Evolutionary conservation across 352 stramenopile genomes (phyloP), one percentile per base, ranked within the genome.

Genomic region (Nothophytophthora sp.): DNA sequence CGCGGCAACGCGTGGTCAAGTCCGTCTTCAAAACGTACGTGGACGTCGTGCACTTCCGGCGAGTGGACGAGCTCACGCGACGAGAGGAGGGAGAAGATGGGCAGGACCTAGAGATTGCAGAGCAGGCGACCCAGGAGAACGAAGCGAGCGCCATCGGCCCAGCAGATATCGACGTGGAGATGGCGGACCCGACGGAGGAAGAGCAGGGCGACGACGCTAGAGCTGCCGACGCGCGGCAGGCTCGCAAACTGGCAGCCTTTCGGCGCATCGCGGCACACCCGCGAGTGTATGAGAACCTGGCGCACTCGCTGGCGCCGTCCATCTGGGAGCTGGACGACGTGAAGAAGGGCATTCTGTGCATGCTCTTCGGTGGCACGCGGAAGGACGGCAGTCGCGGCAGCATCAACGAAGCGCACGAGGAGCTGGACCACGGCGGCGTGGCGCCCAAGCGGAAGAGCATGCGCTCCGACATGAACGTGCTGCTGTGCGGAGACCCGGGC

Each of bases 21-120:
- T 97, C 86, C 22, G 92, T 99, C 2, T 99, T 99, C 75, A 98
- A 98, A 53, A 99, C 97, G 5, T 99, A 99, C 63, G 81, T 99
- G 5, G 97, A 99, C 68, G 97, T 99, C 13, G 88, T 99, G 24
- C 97, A 99, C 71, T 99, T 99, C 76, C 78, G 92, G 18, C 85
- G 82, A n/a, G 86, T 97, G 19, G 82, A 95, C 30, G 84, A 92
- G 43, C 73, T 92, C 19, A 72, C 73, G 10, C 72, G 81, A 8
- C 76, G 76, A 12, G 72, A 67, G 28, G 63, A 73, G 28, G 59
- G 59, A 22, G 53, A 73, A 34, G 62, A 69, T 48, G 63, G 63
- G 19, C 54, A 49, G 30, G 55, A 42, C 28, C 18, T 60, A 2
- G 46, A 11, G 13, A 49, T 37, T 9, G 46, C 37, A 22, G 42